A percentile compares a stretch with the other conserved stretches of the same genome.
These are phyloP conservation scores for Groenewaldozyma sp. DNA, from an alignment of 1,139 yeast species.

Conservation along the genomic window DNA sequence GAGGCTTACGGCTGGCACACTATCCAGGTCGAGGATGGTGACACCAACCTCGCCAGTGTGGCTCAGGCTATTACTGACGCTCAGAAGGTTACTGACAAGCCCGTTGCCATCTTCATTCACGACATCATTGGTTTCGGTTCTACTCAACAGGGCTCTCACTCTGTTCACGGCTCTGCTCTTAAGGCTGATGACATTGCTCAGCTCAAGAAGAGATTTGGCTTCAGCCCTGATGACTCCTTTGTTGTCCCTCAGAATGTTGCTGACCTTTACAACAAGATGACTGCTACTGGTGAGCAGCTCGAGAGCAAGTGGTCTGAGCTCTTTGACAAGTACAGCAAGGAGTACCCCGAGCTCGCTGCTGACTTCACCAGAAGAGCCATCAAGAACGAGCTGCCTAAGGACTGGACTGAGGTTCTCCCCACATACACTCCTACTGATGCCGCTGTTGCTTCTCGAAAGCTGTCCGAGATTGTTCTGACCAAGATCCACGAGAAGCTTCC, in stretches of 20 bases:
- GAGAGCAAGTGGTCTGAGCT: slow-evolving; percentile 69
- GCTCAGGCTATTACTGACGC: slow-evolving; percentile 55
- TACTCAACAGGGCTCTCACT: slow-evolving; percentile 71
- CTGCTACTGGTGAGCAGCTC: slow-evolving; percentile 50
- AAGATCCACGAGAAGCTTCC: slow-evolving; percentile 61
- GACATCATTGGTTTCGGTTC: slow-evolving; percentile 97
- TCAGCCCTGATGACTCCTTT: slow-evolving; percentile 78
- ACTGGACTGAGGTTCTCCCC: slow-evolving; percentile 78
- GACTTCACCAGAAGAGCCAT: slow-evolving; percentile 72
- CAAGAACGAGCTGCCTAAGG: slow-evolving; percentile 69
- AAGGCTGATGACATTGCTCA: slow-evolving; percentile 89
- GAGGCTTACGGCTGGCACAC: slow-evolving; percentile 95
- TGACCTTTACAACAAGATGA: slow-evolving; percentile 53
- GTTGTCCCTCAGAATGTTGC: slow-evolving; percentile 77
- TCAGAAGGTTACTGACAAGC: slow-evolving; percentile 52
- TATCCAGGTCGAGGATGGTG: slow-evolving; percentile 68
- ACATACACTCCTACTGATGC: slow-evolving; percentile 66
- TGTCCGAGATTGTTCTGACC: slow-evolving; percentile 74
- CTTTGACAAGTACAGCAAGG: slow-evolving; percentile 51
- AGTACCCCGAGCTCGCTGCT: slow-evolving; percentile 73
- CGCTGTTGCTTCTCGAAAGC: slow-evolving; percentile 91
- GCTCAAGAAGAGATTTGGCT: slow-evolving; percentile 77
- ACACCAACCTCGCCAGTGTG: slow-evolving; percentile 67
- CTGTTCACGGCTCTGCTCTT: slow-evolving; percentile 96
- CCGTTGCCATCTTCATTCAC: slow-evolving; percentile 80